Base-by-base conservation (phyloP, 2,329 filamentous ascomycete genomes). In the Ophiognomonia clavigignenti-juglandacearum region DNA sequence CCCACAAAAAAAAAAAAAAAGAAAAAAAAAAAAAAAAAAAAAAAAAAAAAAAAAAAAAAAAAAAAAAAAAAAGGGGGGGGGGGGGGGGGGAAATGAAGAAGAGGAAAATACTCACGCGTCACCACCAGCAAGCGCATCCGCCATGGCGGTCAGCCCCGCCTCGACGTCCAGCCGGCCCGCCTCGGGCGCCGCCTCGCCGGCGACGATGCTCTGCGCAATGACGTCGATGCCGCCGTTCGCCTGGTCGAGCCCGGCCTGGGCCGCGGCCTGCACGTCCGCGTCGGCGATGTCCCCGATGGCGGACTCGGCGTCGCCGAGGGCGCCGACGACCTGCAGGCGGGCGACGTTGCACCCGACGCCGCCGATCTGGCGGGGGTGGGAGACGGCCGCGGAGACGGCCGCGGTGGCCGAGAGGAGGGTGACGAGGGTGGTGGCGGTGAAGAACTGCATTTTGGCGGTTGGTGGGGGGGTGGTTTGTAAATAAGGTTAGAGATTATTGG, bases 241-340 rank as follows among this genome's bases (percentile, higher is more conserved):
- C 37, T 46, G 43, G 20, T 46, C 43, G 27, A 46, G n/a, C 7
- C 43, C 43, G 0, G 36, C 37, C 27, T 46, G 43, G 24, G 43
- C 43, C 11, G 36, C 43, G 4, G 20, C 3, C 4, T 46, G 36
- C 36, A 27, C 24, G 7, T 20, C 20, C 4, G 43, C 1, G 29
- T 46, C 43, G 26, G 34, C 22, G 7, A 46, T 40, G 16, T 46
- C 6, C 3, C 6, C 10, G 36, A 46, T 46, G 27, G 43, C 27
- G 6, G 39, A 36, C n/a, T 24, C 31, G 7, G 37, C 20, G 11
- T 39, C 36, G 4, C 43, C 43, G 16, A 46, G 29, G 19, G 43
- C 43, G 8, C 36, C 43, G 2, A 46, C 36, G 6, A 40, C 35
- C 9, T 46, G 27, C n/a, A 46, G 24, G 1, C 43, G 29, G n/a